These are phyloP conservation scores for Elsinoe batatas DNA, from an alignment of 2,329 filamentous ascomycete species.

Conservation along the genomic window DNA sequence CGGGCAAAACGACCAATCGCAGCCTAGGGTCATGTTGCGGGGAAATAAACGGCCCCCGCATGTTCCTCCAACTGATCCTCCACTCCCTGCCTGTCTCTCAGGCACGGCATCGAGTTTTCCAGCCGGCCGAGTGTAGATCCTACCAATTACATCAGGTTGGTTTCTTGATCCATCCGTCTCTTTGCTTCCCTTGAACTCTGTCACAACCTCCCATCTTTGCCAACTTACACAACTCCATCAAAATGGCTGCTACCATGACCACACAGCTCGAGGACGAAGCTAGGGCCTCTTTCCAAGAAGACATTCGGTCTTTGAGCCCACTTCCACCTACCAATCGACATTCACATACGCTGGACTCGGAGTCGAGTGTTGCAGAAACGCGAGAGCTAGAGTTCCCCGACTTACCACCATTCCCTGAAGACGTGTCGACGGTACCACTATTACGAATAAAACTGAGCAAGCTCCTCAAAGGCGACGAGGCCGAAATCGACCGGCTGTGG, in stretches of 20 bases:
- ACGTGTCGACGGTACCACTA: constrained; percentile 32
- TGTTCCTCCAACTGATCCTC: not conserved
- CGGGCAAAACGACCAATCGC: no score
- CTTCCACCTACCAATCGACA: not conserved
- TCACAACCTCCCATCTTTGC: not conserved
- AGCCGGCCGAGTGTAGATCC: not conserved
- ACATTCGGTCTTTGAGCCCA: not conserved
- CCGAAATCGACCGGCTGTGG: constrained; percentile 30
- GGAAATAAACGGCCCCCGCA: not conserved
- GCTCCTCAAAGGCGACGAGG: constrained; percentile 25
- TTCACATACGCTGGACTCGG: not conserved
- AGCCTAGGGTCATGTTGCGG: not conserved
- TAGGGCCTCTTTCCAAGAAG: not conserved
- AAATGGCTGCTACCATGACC: constrained; percentile 1
- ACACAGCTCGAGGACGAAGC: constrained; percentile 1
- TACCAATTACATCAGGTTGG: not conserved
- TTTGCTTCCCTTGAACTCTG: not conserved
- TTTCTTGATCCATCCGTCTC: not conserved
- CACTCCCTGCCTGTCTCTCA: not conserved
- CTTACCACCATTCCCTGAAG: constrained; percentile 34
- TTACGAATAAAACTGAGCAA: constrained; percentile 31
- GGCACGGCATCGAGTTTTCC: not conserved
- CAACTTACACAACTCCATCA: not conserved
- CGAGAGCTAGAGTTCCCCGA: constrained; percentile 21
- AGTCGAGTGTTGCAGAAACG: not conserved